A percentile compares a stretch with the other conserved stretches of the same genome.
Evolutionary conservation across 2,329 filamentous ascomycete genomes (phyloP).

Genomic region (Xylogone sp.): DNA sequence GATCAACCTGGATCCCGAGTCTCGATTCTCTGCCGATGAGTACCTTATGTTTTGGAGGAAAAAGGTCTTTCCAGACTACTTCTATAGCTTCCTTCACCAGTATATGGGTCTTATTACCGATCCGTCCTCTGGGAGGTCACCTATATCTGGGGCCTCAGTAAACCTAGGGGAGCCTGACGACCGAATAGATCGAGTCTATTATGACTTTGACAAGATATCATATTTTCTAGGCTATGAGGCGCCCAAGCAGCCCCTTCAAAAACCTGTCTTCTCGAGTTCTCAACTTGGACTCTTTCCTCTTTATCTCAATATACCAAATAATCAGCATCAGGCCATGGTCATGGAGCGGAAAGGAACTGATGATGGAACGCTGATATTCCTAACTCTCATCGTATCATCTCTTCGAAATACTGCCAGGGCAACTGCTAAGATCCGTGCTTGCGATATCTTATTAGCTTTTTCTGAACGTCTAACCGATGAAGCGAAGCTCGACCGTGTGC

Average conservation of each 20-base stretch:
- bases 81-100: constrained; percentile 95
- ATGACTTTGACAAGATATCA: constrained; percentile 96
- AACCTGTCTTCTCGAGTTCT: constrained; percentile 41
- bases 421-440: constrained; percentile 82
- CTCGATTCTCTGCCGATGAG: constrained; percentile 87
- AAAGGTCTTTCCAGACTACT: constrained; percentile 93
- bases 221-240: constrained; percentile 81
- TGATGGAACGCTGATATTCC: constrained; percentile 88
- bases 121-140: constrained; percentile 72
- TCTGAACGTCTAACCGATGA: constrained; percentile 90
- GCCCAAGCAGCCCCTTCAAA: constrained; percentile 23
- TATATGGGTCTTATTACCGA: constrained; percentile 97
- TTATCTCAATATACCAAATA: constrained; percentile 80
- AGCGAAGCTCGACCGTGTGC: constrained; percentile 86
- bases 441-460: constrained; percentile 88
- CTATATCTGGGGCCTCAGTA: constrained; percentile 61
- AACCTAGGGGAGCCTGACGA: constrained; percentile 88
- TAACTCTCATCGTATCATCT: constrained; percentile 85
- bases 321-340: constrained; percentile 65
- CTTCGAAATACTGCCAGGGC: constrained; percentile 85
- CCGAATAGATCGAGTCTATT: constrained; percentile 86
- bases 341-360: constrained; percentile 63
- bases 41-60: constrained; percentile 89
- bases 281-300: constrained; percentile 70
- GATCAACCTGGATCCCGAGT: constrained; percentile 91